phyloP scores from a whole-genome alignment of 331 rosid species.

The Stylosanthes scabra region DNA sequence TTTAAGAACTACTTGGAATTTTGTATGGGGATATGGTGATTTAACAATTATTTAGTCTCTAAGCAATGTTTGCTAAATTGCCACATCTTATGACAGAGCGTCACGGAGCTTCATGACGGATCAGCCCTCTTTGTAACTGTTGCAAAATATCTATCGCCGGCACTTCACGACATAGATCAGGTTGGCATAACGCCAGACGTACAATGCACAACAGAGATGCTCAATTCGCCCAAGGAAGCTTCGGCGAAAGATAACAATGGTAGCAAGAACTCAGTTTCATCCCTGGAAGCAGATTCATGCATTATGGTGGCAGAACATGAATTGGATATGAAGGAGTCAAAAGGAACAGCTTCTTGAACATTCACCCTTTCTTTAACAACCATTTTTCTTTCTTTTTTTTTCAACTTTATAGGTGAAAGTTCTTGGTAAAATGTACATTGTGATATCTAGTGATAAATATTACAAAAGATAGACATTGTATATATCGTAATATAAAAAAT shows the following conservation, averaged over 20 bases:
- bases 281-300: slow-evolving; percentile 93
- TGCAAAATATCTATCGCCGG: slow-evolving; percentile 91
- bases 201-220: slow-evolving; percentile 90
- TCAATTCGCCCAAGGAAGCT: slow-evolving; percentile 55
- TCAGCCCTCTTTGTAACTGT: slow-evolving; percentile 94
- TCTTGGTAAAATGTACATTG: slow-evolving; percentile 33
- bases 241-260: slow-evolving; percentile 44
- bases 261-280: slow-evolving; percentile 47
- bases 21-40: too few species aligned
- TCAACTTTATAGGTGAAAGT: slow-evolving; percentile 43
- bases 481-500: slow-evolving; percentile 1
- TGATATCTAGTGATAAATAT: slow-evolving; percentile 14
- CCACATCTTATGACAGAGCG: slow-evolving; percentile 62
- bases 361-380: slow-evolving; percentile 9
- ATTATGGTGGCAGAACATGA: slow-evolving; percentile 93
- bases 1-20: not conserved
- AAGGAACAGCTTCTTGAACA: slow-evolving; percentile 81
- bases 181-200: slow-evolving; percentile 90
- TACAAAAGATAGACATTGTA: slow-evolving; percentile 38
- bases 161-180: slow-evolving; percentile 91
- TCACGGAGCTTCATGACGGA: slow-evolving; percentile 93
- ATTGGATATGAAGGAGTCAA: slow-evolving; percentile 74
- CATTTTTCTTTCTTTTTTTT: slow-evolving; percentile 21
- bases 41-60: not conserved
- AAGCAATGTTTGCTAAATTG: slow-evolving; percentile 10